Conservation (phyloP, 257 asterid species). For the Solanum neorickii region DNA sequence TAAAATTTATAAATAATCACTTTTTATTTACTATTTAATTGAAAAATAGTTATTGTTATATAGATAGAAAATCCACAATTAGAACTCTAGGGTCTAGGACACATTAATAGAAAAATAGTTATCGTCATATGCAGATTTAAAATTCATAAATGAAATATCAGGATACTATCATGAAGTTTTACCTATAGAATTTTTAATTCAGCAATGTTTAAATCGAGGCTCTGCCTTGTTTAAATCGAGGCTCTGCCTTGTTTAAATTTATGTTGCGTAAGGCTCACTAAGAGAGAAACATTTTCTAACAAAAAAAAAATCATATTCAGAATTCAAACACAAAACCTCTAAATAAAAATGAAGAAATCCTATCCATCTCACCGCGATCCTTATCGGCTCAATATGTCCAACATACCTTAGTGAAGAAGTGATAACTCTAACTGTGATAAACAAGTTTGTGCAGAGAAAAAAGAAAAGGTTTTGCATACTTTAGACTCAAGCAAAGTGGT, state of each 20-base stretch:
- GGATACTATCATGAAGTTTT: no score
- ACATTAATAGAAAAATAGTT: no score
- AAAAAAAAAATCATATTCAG: background rate
- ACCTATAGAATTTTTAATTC: no score
- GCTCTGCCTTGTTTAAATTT: background rate
- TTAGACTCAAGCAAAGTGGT: background rate
- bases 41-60: no score
- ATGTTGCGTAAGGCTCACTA: background rate
- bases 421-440: background rate
- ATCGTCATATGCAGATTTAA: no score
- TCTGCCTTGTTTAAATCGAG: background rate
- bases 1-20: background rate
- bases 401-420: background rate
- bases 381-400: background rate
- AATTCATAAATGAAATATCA: background rate
- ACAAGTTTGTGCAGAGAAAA: background rate
- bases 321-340: background rate
- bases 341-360: background rate
- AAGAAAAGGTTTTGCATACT: background rate
- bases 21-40: no score
- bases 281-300: background rate
- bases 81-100: no score
- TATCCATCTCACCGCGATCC: background rate
- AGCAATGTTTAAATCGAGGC: background rate
- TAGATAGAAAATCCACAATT: no score